Percentiles rank a stretch among this genome's conserved stretches.
phyloP scores from a whole-genome alignment of 73 alveolate species.

The Paramecium octaurelia region DNA sequence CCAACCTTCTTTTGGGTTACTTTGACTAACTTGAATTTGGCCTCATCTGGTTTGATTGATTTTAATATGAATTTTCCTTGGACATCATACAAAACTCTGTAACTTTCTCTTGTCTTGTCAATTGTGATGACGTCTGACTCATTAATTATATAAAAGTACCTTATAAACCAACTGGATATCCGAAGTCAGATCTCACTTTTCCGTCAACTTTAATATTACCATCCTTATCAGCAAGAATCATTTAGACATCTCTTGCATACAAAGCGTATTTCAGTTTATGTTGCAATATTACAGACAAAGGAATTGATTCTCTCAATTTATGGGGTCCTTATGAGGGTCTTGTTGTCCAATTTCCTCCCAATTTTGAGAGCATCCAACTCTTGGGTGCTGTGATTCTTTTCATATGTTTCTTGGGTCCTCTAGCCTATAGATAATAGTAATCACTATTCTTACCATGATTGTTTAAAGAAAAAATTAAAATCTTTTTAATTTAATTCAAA shows the following conservation, averaged over 20 bases:
- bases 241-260: slow-evolving; percentile 85
- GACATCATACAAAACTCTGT: slow-evolving; percentile 96
- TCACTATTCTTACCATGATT: slow-evolving; percentile 16
- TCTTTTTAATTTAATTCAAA: slow-evolving; percentile 20
- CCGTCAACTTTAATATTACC: slow-evolving; percentile 91
- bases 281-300: slow-evolving; percentile 83
- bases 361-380: slow-evolving; percentile 98
- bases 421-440: slow-evolving; percentile 72
- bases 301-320: slow-evolving; percentile 95
- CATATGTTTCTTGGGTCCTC: slow-evolving; percentile 98
- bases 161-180: slow-evolving; percentile 95
- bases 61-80: slow-evolving; percentile 93
- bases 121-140: slow-evolving; percentile 85
- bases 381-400: slow-evolving; percentile 98
- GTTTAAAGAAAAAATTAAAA: slow-evolving; percentile 40
- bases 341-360: slow-evolving; percentile 89
- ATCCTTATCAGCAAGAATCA: slow-evolving; percentile 81
- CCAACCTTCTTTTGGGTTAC: slow-evolving; percentile 93
- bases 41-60: slow-evolving; percentile 53
- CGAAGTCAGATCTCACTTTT: slow-evolving; percentile 93
- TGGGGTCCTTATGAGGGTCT: slow-evolving; percentile 98
- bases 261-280: slow-evolving; percentile 92
- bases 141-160: background rate
- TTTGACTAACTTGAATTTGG: slow-evolving; percentile 92
- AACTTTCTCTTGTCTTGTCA: slow-evolving; percentile 89